Conservation (phyloP, 2,329 filamentous ascomycete species). For the Colletotrichum sp. region DNA sequence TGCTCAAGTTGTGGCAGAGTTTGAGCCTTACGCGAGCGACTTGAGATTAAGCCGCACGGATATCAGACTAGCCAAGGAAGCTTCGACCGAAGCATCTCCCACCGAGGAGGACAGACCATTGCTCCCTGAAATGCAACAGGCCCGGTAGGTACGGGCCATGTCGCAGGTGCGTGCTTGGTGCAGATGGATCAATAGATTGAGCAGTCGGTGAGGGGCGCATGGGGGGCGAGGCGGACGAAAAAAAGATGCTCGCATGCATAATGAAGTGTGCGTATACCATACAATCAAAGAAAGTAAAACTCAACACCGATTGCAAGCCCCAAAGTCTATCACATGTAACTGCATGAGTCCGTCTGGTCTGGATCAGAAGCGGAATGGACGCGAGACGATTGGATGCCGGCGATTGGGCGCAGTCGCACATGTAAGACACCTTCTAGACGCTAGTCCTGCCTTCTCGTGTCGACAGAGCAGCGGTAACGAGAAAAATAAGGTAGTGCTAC, state of each 20-base stretch:
- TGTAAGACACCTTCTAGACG: constrained; percentile 6
- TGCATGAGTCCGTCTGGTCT: background rate
- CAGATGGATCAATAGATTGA: background rate
- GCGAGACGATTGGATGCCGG: constrained; percentile 10
- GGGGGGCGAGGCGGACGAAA: background rate
- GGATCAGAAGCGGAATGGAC: background rate
- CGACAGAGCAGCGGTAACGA: background rate
- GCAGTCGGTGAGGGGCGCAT: constrained; percentile 1
- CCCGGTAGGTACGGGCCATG: constrained; percentile 3
- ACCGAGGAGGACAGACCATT: constrained; percentile 15
- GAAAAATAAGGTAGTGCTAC: background rate
- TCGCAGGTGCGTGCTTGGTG: background rate
- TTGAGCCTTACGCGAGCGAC: constrained; percentile 75
- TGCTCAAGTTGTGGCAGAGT: constrained; percentile 68
- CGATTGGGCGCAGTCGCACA: background rate
- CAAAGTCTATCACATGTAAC: constrained; percentile 17
- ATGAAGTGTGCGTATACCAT: constrained; percentile 12
- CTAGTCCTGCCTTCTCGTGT: background rate
- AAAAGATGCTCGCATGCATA: constrained; percentile 3
- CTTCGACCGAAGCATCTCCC: constrained; percentile 40
- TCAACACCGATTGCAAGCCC: background rate
- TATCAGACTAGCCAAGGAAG: constrained; percentile 75
- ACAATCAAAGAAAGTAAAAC: background rate
- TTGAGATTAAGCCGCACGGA: constrained; percentile 75
- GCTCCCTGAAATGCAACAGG: constrained; percentile 33